These are phyloP conservation scores for Fusarium sterilihyphosum DNA, from an alignment of 2,329 filamentous ascomycete species.

Conservation along the genomic window DNA sequence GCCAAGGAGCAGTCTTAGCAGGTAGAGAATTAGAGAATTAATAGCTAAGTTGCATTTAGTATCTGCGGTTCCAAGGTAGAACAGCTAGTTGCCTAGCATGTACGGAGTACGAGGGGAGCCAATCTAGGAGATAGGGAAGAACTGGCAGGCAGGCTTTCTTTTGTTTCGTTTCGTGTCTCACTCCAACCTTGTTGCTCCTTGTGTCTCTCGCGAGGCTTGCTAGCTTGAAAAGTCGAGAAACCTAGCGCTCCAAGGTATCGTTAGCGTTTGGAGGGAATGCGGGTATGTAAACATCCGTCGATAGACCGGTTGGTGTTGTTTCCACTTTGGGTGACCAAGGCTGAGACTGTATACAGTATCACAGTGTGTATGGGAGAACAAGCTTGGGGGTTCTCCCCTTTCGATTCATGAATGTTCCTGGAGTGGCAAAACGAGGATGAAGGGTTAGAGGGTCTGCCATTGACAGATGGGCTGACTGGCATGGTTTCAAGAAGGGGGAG, in stretches of 20 bases:
- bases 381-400: not conserved
- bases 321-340: conserved; percentile 12
- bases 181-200: conserved; percentile 24
- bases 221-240: conserved; percentile 8
- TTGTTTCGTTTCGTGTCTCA: conserved; percentile 30
- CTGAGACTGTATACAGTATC: conserved; percentile 16
- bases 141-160: conserved; percentile 3
- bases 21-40: not conserved
- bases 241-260: not conserved
- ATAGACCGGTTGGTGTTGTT: conserved; percentile 4
- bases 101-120: not conserved
- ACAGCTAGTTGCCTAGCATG: not conserved
- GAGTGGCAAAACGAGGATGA: conserved; percentile 20
- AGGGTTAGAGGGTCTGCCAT: not conserved
- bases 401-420: not conserved
- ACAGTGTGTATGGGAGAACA: conserved; percentile 9
- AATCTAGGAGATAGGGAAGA: not conserved
- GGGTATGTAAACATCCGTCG: conserved; percentile 15
- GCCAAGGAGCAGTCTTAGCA: not conserved
- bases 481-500: not conserved
- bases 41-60: not conserved
- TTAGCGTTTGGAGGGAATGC: conserved; percentile 31
- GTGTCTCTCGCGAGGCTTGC: conserved; percentile 25
- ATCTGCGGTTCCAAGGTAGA: not conserved
- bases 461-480: not conserved